These are phyloP conservation scores for Saksenaea oblongispora DNA, from an alignment of 371 early-diverging fungal genomes.

Conservation along the genomic window DNA sequence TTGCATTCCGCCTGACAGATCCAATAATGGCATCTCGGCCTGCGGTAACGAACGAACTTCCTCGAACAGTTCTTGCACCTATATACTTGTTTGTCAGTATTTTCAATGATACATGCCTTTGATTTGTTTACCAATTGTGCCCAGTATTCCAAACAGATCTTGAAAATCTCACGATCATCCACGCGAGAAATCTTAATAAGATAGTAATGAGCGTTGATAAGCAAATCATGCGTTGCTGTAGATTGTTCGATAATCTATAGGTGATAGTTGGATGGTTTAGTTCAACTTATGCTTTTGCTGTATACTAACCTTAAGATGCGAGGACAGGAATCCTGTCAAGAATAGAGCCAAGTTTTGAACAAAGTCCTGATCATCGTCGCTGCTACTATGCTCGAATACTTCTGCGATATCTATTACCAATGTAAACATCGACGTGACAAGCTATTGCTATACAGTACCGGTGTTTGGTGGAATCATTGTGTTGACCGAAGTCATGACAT, in stretches of 20 bases:
- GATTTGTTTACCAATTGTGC: conserved; percentile 69
- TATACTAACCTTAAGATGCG: conserved; percentile 78
- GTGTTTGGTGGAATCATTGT: conserved; percentile 71
- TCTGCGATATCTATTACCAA: conserved; percentile 64
- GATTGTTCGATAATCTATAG: conserved; percentile 65
- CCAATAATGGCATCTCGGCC: conserved; percentile 44
- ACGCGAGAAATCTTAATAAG: conserved; percentile 89
- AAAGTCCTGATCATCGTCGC: conserved; percentile 85
- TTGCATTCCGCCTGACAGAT: conserved; percentile 36
- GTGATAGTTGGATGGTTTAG: background rate
- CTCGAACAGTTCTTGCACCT: conserved; percentile 80
- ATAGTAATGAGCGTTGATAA: conserved; percentile 86
- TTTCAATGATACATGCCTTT: conserved; percentile 2
- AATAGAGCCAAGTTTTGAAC: conserved; percentile 52
- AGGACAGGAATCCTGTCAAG: conserved; percentile 81
- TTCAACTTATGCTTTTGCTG: too few species aligned
- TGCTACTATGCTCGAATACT: conserved; percentile 78
- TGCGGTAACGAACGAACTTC: conserved; percentile 69
- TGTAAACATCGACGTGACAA: background rate
- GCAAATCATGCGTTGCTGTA: conserved; percentile 59
- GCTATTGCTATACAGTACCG: conserved; percentile 37
- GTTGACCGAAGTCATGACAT: conserved; percentile 72
- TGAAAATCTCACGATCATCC: conserved; percentile 96
- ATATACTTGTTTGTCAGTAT: background rate
- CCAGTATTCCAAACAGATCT: conserved; percentile 98